These are phyloP conservation scores for Hepatocystis sp. DNA, from an alignment of 169 alveolate genomes.

Conservation along the genomic window DNA sequence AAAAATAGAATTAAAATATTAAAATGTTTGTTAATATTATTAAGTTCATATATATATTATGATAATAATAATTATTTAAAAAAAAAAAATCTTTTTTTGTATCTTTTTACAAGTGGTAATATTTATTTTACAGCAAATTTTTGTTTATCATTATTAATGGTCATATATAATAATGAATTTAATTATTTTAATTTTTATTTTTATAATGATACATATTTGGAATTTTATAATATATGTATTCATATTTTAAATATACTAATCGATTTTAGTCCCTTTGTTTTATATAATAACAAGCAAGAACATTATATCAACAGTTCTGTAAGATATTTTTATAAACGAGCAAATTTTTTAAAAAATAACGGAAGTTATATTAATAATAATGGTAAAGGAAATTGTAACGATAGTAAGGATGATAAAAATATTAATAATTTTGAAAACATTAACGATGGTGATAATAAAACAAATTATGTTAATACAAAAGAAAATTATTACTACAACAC, in stretches of 20 bases:
- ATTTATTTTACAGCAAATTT: slow-evolving; percentile 39
- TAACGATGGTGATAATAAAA: too few species aligned
- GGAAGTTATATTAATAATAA: too few species aligned
- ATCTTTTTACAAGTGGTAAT: slow-evolving; percentile 72
- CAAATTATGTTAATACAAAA: too few species aligned
- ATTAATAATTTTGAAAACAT: too few species aligned
- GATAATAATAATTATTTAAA: slow-evolving; percentile 42
- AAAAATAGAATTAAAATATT: slow-evolving; percentile 43
- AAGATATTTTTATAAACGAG: slow-evolving; percentile 1
- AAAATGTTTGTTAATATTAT: slow-evolving; percentile 55
- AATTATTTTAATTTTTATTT: slow-evolving; percentile 53
- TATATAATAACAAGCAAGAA: slow-evolving; percentile 17
- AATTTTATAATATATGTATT: slow-evolving; percentile 63
- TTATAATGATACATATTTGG: slow-evolving; percentile 55
- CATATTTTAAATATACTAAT: slow-evolving; percentile 39
- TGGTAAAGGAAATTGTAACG: too few species aligned
- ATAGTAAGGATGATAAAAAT: too few species aligned
- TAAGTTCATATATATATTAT: slow-evolving; percentile 64
- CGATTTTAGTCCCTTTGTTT: slow-evolving; percentile 54
- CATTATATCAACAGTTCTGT: slow-evolving; percentile 48
- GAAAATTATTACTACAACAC: too few species aligned
- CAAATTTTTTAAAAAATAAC: too few species aligned
- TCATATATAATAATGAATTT: slow-evolving; percentile 69
- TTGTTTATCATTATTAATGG: slow-evolving; percentile 35
- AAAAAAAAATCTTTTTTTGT: slow-evolving; percentile 53